Evolutionary conservation across 352 stramenopile genomes (phyloP).

Genomic region (Pythium diclinum): DNA sequence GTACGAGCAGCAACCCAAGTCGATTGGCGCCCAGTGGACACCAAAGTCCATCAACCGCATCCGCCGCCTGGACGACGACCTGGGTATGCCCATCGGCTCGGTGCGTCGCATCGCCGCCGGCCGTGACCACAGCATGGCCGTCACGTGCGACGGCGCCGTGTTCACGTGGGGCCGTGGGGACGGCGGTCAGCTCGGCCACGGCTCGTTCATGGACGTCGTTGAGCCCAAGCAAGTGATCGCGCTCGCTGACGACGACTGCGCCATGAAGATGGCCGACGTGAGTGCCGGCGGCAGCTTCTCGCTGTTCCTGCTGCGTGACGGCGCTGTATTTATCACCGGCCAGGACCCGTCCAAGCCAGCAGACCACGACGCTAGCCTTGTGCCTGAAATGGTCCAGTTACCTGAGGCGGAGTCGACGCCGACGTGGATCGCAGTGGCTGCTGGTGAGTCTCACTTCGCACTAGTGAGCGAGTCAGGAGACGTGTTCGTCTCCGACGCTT

Average conservation of each 20-base stretch:
- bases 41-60: conserved; percentile 33
- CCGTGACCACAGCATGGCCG: conserved; percentile 60
- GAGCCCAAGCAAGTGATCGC: conserved; percentile 60
- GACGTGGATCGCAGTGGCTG: conserved; percentile 4
- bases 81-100: conserved; percentile 13
- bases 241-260: conserved; percentile 29
- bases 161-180: conserved; percentile 74
- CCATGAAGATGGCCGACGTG: conserved; percentile 18
- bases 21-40: conserved; percentile 40
- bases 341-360: conserved; percentile 2
- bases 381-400: conserved; percentile 7
- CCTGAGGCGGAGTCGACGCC: not conserved
- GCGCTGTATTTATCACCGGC: conserved; percentile 21
- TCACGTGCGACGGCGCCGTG: conserved; percentile 47
- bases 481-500: conserved; percentile 1
- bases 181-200: conserved; percentile 62
- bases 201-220: conserved; percentile 54
- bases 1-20: conserved; percentile 37
- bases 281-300: conserved; percentile 26
- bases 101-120: conserved; percentile 61
- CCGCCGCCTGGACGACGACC: conserved; percentile 20
- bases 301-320: conserved; percentile 29
- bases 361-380: not conserved
- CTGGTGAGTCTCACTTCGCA: conserved; percentile 17
- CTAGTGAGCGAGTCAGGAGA: conserved; percentile 14